These are phyloP conservation scores for Ramaria sp. DNA, from an alignment of 768 basidiomycete genomes.

Conservation along the genomic window DNA sequence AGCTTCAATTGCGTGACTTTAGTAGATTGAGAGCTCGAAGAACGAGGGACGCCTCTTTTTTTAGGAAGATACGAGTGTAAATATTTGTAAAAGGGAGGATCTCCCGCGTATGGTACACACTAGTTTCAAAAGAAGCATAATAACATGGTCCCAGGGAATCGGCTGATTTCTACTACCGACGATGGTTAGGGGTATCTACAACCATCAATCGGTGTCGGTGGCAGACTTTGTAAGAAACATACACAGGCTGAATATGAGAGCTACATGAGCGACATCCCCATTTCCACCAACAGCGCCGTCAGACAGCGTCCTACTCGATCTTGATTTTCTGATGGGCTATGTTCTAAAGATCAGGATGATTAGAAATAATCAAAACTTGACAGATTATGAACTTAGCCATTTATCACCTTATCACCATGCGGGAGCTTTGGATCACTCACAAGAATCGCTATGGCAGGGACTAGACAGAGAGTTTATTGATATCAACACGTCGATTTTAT, in stretches of 20 bases:
- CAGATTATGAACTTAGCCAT: background rate
- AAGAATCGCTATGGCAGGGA: background rate
- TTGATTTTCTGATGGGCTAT: background rate
- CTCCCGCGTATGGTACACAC: background rate
- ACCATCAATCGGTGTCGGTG: background rate
- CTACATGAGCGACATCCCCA: background rate
- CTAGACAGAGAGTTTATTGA: background rate
- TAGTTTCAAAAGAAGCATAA: background rate
- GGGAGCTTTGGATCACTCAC: background rate
- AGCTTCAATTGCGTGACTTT: background rate
- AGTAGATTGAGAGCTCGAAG: background rate
- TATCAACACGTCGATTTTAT: no score
- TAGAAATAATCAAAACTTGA: slow-evolving; percentile 9
- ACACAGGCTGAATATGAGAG: background rate
- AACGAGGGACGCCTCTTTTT: background rate
- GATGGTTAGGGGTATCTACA: background rate
- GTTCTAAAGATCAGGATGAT: background rate
- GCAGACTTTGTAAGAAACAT: background rate
- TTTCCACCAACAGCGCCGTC: background rate
- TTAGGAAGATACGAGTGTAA: background rate
- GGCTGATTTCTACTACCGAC: background rate
- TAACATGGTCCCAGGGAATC: background rate
- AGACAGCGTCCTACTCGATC: background rate
- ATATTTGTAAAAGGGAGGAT: background rate
- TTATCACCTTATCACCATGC: background rate